These are phyloP conservation scores for Carex pumila DNA, from an alignment of 176 grass and related monocot species.

Conservation along the genomic window DNA sequence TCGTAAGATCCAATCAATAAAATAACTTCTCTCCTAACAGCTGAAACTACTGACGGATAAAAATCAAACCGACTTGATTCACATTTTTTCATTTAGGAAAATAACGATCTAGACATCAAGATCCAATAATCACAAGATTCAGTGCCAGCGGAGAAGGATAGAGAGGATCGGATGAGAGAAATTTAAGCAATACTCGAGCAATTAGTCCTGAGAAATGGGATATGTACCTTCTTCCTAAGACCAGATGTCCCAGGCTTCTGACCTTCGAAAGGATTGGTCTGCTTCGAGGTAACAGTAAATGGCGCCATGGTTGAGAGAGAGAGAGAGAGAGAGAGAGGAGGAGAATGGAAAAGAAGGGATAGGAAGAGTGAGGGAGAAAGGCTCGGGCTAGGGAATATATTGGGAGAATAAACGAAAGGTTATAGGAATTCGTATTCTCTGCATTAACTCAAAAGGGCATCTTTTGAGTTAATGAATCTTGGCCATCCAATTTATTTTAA, in stretches of 20 bases:
- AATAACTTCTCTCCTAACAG: neutral
- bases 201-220: neutral
- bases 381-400: conserved; percentile 29
- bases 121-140: conserved; percentile 16
- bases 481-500: no score
- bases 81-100: neutral
- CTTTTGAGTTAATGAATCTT: no score
- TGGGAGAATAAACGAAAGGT: neutral
- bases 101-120: neutral
- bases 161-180: neutral
- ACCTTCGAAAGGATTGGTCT: conserved; percentile 71
- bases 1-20: neutral
- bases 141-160: neutral
- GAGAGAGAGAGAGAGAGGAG: conserved; percentile 1
- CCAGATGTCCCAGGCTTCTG: conserved; percentile 99
- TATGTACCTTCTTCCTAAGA: conserved; percentile 81
- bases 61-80: neutral
- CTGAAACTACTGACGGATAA: neutral
- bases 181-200: no score
- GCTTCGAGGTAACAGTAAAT: conserved; percentile 49
- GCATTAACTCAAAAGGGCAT: no score
- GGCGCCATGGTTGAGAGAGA: conserved; percentile 36
- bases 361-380: conserved; percentile 24
- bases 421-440: no score
- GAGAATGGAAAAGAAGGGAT: conserved; percentile 24